Base-by-base conservation (phyloP, 2,329 filamentous ascomycete genomes). In the Zymoseptoria pseudotritici region DNA sequence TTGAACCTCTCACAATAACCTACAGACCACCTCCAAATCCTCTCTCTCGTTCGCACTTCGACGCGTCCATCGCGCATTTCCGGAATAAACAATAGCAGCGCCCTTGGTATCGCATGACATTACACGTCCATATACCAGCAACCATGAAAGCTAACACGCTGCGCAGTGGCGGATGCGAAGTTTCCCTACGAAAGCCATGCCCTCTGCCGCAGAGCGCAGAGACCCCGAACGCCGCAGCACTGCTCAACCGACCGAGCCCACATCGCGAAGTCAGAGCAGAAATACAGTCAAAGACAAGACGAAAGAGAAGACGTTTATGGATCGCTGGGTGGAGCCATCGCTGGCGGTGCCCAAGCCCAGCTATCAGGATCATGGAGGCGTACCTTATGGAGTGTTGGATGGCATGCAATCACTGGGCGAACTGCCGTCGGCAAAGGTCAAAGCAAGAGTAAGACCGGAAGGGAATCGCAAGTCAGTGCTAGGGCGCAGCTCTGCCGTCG, bases 401-500 rank as follows among this genome's bases (percentile, higher is more conserved):
- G 87, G 87, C 69, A 96, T 96, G 91, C 86, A 86, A 57, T 87
- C 91, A 24, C 77, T 96, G 58, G 91, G 91, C 50, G 82, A 86
- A 58, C 80, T 86, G 66, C 91, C 91, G 11, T 81, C 80, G 21
- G 76, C 81, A 54, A 82, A 84, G 71, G 78, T 86, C 65, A 84
- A 85, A 76, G 78, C 79, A 62, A 79, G 81, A 65, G 72, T 80
- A 60, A 82, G 79, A 69, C 71, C 73, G 29, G 75, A 78, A 55
- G 74, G 73, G 53, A 72, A 74, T 21, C 74, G 76, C 56, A 76
- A 77, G 58, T 74, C 73, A 24, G 67, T 74, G 31, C 61, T 77
- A 60, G 71, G 71, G 59, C 77, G 74, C 66, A 79, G 77, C 65
- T 72, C 75, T 66, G 72, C 73, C 63, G 60, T 64, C 57, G 67